A percentile compares a stretch with the other conserved stretches of the same genome.
These are phyloP conservation scores for Coemansia sp. DNA, from an alignment of 192 early-diverging fungal species.

Conservation along the genomic window DNA sequence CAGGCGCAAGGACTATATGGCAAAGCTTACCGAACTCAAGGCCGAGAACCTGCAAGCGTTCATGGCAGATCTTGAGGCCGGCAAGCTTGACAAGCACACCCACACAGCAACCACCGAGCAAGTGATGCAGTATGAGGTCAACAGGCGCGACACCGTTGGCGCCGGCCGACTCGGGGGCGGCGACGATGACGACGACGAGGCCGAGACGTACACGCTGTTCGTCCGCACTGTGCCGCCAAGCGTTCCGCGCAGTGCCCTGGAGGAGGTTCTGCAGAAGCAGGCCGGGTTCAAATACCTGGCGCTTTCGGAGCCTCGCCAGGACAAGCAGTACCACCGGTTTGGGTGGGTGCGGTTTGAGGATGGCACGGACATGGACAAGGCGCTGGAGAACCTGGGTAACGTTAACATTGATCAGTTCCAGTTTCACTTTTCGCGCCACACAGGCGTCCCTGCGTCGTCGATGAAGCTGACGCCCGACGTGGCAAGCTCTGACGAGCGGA, in stretches of 20 bases:
- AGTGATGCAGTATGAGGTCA: conserved; percentile 47
- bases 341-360: conserved; percentile 91
- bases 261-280: conserved; percentile 64
- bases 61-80: conserved; percentile 63
- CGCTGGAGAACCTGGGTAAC: conserved; percentile 63
- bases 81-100: conserved; percentile 64
- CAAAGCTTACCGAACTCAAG: conserved; percentile 59
- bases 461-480: conserved; percentile 70
- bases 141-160: conserved; percentile 36
- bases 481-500: conserved; percentile 63
- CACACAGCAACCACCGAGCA: conserved; percentile 38
- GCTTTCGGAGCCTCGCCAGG: conserved; percentile 80
- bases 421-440: conserved; percentile 55
- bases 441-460: conserved; percentile 22
- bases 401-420: conserved; percentile 57
- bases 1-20: conserved; percentile 56
- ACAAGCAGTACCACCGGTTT: conserved; percentile 81
- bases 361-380: conserved; percentile 77
- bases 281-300: conserved; percentile 82
- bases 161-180: conserved; percentile 26
- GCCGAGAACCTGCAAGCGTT: conserved; percentile 60
- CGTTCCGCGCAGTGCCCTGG: conserved; percentile 62
- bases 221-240: conserved; percentile 78
- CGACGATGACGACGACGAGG: conserved; percentile 39
- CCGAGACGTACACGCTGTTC: conserved; percentile 64